These are phyloP conservation scores for Chlamydomonas sp. DNA, from an alignment of 139 green algal species.

Conservation along the genomic window DNA sequence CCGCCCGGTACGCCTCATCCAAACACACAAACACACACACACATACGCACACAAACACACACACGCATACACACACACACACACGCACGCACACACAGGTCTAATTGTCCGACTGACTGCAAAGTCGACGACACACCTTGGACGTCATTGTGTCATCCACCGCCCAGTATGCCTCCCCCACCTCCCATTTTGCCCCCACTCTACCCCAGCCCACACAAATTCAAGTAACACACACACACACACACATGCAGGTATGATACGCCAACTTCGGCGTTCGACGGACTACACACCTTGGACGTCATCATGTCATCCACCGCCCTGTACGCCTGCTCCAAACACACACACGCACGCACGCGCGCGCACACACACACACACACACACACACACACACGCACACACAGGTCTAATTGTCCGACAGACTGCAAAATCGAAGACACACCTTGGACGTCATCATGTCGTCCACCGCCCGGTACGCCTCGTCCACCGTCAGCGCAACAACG, in stretches of 20 bases:
- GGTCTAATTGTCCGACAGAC: neutral
- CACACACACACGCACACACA: conserved; percentile 1
- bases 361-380: neutral
- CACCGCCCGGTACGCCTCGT: conserved; percentile 75
- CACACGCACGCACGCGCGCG: no score
- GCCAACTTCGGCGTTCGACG: no score
- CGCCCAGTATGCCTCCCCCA: conserved; percentile 71
- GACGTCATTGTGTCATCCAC: conserved; percentile 80
- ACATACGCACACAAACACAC: neutral
- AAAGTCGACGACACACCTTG: neutral
- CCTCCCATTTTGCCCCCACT: no score
- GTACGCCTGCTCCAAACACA: conserved; percentile 73
- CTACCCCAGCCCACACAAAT: no score
- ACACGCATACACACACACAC: neutral
- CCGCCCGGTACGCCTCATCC: conserved; percentile 71
- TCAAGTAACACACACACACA: no score
- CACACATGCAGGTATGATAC: conserved; percentile 12
- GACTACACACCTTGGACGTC: no score
- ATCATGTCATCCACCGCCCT: conserved; percentile 87
- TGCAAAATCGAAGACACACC: neutral
- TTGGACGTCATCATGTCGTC: conserved; percentile 72
- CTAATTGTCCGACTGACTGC: neutral
- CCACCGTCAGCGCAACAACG: conserved; percentile 67
- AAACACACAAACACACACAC: no score
- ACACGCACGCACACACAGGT: neutral